Evolutionary conservation across 805 yeast species (phyloP), one percentile per base, ranked within the genome.

Genomic region (Clavispora vitiphila): DNA sequence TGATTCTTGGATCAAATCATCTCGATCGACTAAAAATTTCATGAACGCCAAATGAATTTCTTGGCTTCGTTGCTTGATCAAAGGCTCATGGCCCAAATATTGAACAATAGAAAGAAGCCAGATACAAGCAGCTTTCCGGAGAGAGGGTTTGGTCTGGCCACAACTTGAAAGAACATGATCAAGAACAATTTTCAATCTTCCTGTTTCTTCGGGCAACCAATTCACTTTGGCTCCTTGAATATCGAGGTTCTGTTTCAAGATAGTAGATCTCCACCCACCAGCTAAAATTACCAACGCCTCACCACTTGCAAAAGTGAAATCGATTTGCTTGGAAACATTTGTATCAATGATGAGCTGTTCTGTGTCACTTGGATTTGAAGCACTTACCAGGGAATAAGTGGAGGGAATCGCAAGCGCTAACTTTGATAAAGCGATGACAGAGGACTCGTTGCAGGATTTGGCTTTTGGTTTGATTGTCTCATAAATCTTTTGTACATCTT

Each of bases 1-100:
- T 10, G 93, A 77, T 46, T 91, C 97, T 56, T 91, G 97, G n/a
- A 89, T 71, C 15, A 89, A 62, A 23, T 90, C 96, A 57, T 91
- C 96, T 39, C 81, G 69, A 48, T 85, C 93, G 0, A 86, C 80
- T 41, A 91, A 67, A 55, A 86, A 86, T 45, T 76, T 73, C 85
- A 88, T 80, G 53, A 91, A 90, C 1, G 83, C 65, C 4, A 75
- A 56, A 58, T 91, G 96, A 34, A 89, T 78, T 19, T 75, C 75
- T n/a, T 77, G 64, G 0, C 87, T 69, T 4, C 63, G 64, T 0
- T 55, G 62, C 19, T 55, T 54, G 0, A 83, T 59, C 0, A 56
- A 54, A 1, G 64, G 53, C 11, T 70, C 55, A 23, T 76, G 71
- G 3, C 83, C 79, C 53, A 89, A 81, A 54, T 78, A 86, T 54